These are phyloP conservation scores for Serendipita sp. DNA, from an alignment of 768 basidiomycete species.

Conservation along the genomic window DNA sequence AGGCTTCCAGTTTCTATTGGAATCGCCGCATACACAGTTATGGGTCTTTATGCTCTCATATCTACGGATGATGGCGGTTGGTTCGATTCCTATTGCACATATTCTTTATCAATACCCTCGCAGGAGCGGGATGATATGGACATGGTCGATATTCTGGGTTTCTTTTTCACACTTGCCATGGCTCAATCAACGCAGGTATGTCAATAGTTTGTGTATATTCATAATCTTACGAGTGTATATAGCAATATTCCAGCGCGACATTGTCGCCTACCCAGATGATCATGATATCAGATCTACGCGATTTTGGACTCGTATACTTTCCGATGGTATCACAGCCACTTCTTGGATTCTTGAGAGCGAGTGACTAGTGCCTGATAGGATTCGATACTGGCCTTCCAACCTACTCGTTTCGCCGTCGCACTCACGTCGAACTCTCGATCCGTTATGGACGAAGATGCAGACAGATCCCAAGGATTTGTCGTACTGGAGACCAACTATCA, in stretches of 20 bases:
- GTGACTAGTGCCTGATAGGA: constrained; percentile 26
- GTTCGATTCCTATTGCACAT: constrained; percentile 10
- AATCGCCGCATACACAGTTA: constrained; percentile 84
- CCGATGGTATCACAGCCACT: constrained; percentile 35
- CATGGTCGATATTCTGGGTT: constrained; percentile 80
- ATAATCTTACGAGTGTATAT: constrained; percentile 1
- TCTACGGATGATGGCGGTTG: constrained; percentile 67
- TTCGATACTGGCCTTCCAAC: constrained; percentile 70
- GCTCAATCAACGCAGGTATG: constrained; percentile 84
- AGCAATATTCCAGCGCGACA: constrained; percentile 83
- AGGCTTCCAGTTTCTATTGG: constrained; percentile 92
- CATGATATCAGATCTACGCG: constrained; percentile 84
- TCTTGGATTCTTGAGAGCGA: not conserved
- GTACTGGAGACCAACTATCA: constrained; percentile 97
- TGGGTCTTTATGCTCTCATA: constrained; percentile 93
- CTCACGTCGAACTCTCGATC: constrained; percentile 68
- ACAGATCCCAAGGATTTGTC: constrained; percentile 70
- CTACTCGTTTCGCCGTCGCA: constrained; percentile 87
- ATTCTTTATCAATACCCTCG: constrained; percentile 8
- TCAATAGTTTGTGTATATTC: not conserved
- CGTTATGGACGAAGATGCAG: constrained; percentile 53
- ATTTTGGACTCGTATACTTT: constrained; percentile 90
- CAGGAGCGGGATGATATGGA: constrained; percentile 74
- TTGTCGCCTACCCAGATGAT: constrained; percentile 63
- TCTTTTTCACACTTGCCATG: constrained; percentile 92